phyloP scores from a whole-genome alignment of 2,329 filamentous ascomycete species.

The Onygena corvina region DNA sequence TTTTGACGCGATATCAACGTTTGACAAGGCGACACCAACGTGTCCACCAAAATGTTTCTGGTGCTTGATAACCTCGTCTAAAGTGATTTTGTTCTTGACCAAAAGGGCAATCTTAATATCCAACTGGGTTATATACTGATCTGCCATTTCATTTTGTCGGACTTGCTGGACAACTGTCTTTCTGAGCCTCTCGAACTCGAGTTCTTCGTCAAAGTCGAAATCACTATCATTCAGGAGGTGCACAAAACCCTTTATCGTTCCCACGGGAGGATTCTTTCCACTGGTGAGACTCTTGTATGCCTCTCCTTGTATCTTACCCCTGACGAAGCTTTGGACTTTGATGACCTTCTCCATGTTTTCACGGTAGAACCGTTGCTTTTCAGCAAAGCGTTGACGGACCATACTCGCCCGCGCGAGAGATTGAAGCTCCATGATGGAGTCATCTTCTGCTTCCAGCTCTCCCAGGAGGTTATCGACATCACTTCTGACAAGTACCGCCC shows the following conservation, averaged over 20 bases:
- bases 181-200: constrained; percentile 87
- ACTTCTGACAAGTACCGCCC: constrained; percentile 67
- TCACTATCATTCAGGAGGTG: constrained; percentile 96
- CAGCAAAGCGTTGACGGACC: constrained; percentile 61
- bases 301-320: constrained; percentile 89
- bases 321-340: constrained; percentile 94
- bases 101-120: constrained; percentile 98
- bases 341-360: constrained; percentile 98
- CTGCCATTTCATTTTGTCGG: constrained; percentile 88
- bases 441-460: constrained; percentile 72
- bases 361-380: constrained; percentile 79
- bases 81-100: constrained; percentile 98
- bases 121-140: constrained; percentile 95
- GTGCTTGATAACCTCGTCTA: constrained; percentile 94
- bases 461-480: constrained; percentile 61
- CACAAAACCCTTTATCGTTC: constrained; percentile 95
- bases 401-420: constrained; percentile 60
- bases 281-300: constrained; percentile 95
- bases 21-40: constrained; percentile 70
- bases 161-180: constrained; percentile 97
- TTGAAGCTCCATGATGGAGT: constrained; percentile 62
- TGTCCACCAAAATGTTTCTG: constrained; percentile 93
- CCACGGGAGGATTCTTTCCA: constrained; percentile 92
- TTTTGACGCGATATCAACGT: constrained; percentile 73
- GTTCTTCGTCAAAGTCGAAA: constrained; percentile 97